Base-by-base conservation (phyloP, 208 protist species). In the Phytomonas francai region DNA sequence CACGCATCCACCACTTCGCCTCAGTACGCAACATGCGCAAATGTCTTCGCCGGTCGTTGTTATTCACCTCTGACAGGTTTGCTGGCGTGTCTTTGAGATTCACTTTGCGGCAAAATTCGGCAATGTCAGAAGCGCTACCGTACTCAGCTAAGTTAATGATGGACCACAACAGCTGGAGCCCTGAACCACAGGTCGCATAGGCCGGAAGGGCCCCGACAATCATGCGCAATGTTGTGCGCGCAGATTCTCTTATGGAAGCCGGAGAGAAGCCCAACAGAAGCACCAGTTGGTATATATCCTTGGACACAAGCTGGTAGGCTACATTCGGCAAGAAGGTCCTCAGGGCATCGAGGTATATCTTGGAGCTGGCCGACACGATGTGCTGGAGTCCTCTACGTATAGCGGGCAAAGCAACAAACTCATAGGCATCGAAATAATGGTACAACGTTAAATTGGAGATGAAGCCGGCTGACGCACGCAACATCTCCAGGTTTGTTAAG, bases 371-470 rank as follows among this genome's bases (percentile, higher is more conserved):
- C 19, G 61, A 25, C 22, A 85, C 78, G 22, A 86, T 78, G 66
- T 79, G 29, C 22, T 63, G 51, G 25, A 92, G 63, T 25, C 70
- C 76, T 1, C 65, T 65, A 58, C 70, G 72, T n/a, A 92, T 80
- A 12, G 80, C 71, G 6, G 74, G 73, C 63, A 82, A 86, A 22
- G 89, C 85, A 27, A 92, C 84, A 71, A 91, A 92, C 75, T 92
- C 89, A 28, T 85, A 75, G 33, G 91, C 75, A 67, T 95, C 86
- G 72, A 90, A 91, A 57, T 88, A 80, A 59, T 83, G 77, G 71
- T 92, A 92, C 16, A 87, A 75, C 25, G 87, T 83, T 19, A 95
- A 73, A 54, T 89, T 84, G 11, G 84, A 80, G 60, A 95, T 87
- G 9, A 81, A 87, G 32, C 86, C 82, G 30, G 83, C 77, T 0